A percentile compares a stretch with the other conserved stretches of the same genome.
These are phyloP conservation scores for Pyrenochaeta sp. DNA, from an alignment of 2,329 filamentous ascomycete species.

Conservation along the genomic window DNA sequence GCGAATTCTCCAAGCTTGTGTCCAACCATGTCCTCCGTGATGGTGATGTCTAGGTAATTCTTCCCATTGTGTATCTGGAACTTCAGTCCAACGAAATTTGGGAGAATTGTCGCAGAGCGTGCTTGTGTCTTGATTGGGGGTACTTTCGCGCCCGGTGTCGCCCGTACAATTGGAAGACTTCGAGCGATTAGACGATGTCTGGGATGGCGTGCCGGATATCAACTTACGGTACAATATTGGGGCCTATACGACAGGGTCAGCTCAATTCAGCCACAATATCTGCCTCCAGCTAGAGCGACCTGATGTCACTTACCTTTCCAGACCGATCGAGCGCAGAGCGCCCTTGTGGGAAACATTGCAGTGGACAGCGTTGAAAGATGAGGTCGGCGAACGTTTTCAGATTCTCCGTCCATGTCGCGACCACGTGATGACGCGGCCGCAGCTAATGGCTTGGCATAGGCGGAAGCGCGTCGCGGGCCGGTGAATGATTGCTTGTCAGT, in stretches of 20 bases:
- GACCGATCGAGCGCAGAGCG: constrained; percentile 73
- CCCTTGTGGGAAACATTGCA: constrained; percentile 74
- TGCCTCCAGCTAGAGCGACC: neutral
- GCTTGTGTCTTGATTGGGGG: constrained; percentile 86
- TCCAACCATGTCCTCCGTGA: constrained; percentile 96
- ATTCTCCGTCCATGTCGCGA: constrained; percentile 26
- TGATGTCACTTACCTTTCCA: constrained; percentile 76
- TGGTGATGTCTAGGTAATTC: constrained; percentile 79
- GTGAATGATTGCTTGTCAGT: constrained; percentile 5
- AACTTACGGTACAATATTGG: constrained; percentile 75
- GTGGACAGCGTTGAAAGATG: constrained; percentile 33
- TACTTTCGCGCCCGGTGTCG: constrained; percentile 68
- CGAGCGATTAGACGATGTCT: constrained; percentile 32
- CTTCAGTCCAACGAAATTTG: constrained; percentile 87
- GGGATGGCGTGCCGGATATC: constrained; percentile 1
- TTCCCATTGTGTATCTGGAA: constrained; percentile 96
- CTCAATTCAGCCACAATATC: neutral
- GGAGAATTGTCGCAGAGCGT: constrained; percentile 86
- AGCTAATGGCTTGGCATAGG: constrained; percentile 35
- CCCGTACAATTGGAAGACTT: constrained; percentile 70
- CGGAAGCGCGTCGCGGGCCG: constrained; percentile 37
- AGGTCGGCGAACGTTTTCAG: constrained; percentile 34
- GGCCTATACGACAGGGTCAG: constrained; percentile 59
- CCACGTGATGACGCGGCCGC: constrained; percentile 39
- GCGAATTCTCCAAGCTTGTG: constrained; percentile 95